Percentiles rank a stretch among this genome's conserved stretches.
Evolutionary conservation across 2,329 filamentous ascomycete genomes (phyloP).

Genomic region (Colletotrichum gloeosporioides): DNA sequence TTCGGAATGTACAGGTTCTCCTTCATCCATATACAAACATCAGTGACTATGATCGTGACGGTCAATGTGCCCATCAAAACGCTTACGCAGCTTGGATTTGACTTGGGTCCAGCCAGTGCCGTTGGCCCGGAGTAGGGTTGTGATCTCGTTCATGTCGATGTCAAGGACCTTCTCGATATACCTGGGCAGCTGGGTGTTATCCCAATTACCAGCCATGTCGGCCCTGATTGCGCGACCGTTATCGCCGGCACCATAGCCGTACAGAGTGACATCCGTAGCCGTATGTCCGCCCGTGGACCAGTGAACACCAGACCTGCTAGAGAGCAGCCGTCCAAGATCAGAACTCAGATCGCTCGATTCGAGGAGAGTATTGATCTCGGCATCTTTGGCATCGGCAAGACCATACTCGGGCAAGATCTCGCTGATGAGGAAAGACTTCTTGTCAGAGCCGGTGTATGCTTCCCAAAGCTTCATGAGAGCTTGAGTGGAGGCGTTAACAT

Average conservation of each 20-base stretch:
- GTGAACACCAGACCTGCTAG: constrained; percentile 24
- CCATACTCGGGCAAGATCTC: constrained; percentile 35
- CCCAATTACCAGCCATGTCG: constrained; percentile 26
- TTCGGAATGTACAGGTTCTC: background rate
- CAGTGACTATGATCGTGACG: constrained; percentile 6
- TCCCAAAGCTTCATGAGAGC: constrained; percentile 30
- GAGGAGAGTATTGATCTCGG: constrained; percentile 32
- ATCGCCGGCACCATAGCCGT: constrained; percentile 33
- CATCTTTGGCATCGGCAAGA: constrained; percentile 32
- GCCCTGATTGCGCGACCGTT: constrained; percentile 18
- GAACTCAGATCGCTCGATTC: constrained; percentile 26
- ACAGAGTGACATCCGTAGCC: constrained; percentile 38
- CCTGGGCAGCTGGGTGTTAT: constrained; percentile 30
- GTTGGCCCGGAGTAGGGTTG: constrained; percentile 24
- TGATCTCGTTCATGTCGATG: constrained; percentile 26
- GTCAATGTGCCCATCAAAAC: constrained; percentile 12
- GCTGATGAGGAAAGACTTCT: constrained; percentile 29
- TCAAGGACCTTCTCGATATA: constrained; percentile 29
- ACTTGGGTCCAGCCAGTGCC: constrained; percentile 29
- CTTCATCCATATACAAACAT: background rate
- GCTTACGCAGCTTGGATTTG: constrained; percentile 20
- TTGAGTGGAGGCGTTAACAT: constrained; percentile 35
- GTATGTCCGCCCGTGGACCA: constrained; percentile 28
- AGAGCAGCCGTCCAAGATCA: constrained; percentile 33
- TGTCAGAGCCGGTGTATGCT: constrained; percentile 33